phyloP scores from a whole-genome alignment of 441 rosid species.

The Metrosideros polymorpha region DNA sequence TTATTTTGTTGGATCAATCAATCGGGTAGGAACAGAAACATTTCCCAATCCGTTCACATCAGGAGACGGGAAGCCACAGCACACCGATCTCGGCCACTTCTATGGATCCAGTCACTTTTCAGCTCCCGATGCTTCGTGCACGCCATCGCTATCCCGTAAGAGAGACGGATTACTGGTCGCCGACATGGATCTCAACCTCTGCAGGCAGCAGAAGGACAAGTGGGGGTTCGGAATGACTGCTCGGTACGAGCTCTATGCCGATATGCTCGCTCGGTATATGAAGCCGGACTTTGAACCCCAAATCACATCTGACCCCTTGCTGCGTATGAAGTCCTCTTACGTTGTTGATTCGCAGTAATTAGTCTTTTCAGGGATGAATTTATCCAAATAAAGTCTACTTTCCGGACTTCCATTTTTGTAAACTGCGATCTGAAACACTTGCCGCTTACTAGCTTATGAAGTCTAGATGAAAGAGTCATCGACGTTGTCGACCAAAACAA shows the following conservation, averaged over 20 bases:
- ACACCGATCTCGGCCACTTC: slow-evolving; percentile 81
- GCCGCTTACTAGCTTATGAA: too few relatives aligned
- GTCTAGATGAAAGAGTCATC: too few relatives aligned
- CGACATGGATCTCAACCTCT: slow-evolving; percentile 90
- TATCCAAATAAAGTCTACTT: too few relatives aligned
- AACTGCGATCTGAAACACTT: too few relatives aligned
- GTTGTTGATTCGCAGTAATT: not conserved
- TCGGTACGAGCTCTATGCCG: slow-evolving; percentile 63
- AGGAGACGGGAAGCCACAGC: slow-evolving; percentile 87
- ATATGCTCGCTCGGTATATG: slow-evolving; percentile 40
- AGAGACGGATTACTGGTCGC: slow-evolving; percentile 71
- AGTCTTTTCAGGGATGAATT: not conserved
- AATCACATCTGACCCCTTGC: slow-evolving; percentile 61
- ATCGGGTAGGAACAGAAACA: slow-evolving; percentile 87
- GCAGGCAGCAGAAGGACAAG: slow-evolving; percentile 82
- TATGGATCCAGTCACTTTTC: slow-evolving; percentile 94
- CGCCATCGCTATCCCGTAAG: slow-evolving; percentile 67
- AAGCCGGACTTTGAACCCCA: slow-evolving; percentile 75
- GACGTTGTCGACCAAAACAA: too few relatives aligned
- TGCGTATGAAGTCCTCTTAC: slow-evolving; percentile 52
- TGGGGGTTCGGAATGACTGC: slow-evolving; percentile 96
- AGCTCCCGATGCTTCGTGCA: slow-evolving; percentile 90
- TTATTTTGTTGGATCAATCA: slow-evolving; percentile 84
- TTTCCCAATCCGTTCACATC: slow-evolving; percentile 90
- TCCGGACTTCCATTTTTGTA: too few relatives aligned